These are phyloP conservation scores for Elsinoe perseae DNA, from an alignment of 2,329 filamentous ascomycete species.

Conservation along the genomic window DNA sequence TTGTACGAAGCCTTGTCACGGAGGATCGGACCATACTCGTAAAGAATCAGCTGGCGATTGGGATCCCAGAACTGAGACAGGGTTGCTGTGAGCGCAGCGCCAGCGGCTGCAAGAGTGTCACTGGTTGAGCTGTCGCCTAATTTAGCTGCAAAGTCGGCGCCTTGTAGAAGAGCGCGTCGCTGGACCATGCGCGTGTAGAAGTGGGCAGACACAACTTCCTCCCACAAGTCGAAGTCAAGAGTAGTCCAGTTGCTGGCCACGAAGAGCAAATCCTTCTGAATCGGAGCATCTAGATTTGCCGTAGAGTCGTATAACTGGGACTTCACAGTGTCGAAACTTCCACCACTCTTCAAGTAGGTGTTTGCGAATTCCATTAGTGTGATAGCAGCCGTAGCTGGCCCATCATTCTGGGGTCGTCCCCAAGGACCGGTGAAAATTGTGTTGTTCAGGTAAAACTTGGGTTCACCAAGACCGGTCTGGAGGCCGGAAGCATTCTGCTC, in stretches of 20 bases:
- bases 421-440: slow-evolving; percentile 27
- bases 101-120: slow-evolving; percentile 24
- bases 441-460: slow-evolving; percentile 30
- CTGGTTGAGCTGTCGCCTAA: slow-evolving; percentile 26
- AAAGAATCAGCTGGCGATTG: slow-evolving; percentile 26
- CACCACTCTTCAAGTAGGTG: slow-evolving; percentile 25
- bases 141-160: slow-evolving; percentile 25
- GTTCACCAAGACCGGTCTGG: slow-evolving; percentile 28
- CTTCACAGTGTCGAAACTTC: slow-evolving; percentile 23
- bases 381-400: slow-evolving; percentile 27
- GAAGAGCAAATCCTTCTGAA: slow-evolving; percentile 27
- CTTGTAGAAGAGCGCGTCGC: slow-evolving; percentile 26
- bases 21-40: slow-evolving; percentile 30
- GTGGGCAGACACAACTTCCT: slow-evolving; percentile 27
- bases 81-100: slow-evolving; percentile 23
- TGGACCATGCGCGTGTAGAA: slow-evolving; percentile 30
- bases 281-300: slow-evolving; percentile 23
- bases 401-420: slow-evolving; percentile 31
- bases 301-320: slow-evolving; percentile 27
- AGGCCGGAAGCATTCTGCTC: slow-evolving; percentile 29
- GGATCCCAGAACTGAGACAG: slow-evolving; percentile 29
- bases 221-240: slow-evolving; percentile 28
- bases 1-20: slow-evolving; percentile 28
- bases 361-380: slow-evolving; percentile 29
- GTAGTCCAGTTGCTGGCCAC: slow-evolving; percentile 28